Base-by-base conservation (phyloP, 768 basidiomycete species). In the Hypholoma fasciculare region DNA sequence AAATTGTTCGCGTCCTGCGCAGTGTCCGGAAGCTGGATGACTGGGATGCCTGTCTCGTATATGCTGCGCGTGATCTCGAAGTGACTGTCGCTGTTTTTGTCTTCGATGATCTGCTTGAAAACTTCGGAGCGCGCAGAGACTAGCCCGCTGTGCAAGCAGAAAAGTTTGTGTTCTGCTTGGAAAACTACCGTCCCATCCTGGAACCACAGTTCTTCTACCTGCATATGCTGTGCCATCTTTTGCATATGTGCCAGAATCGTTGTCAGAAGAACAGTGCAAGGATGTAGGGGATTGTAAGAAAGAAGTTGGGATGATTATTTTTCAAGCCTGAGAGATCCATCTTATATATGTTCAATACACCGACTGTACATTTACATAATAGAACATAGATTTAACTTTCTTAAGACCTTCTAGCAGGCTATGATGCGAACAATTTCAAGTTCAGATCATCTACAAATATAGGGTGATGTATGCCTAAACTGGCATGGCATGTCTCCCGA, bases 1-100 rank as follows among this genome's bases (percentile, higher is more conserved):
- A 69, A 67, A n/a, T 50, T 43, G 13, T 61, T 52, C 0, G 19
- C 46, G 17, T 60, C 58, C 8, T 55, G 14, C 0, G 51, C 47
- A 2, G 57, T 53, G 1, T 48, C 16, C 17, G 58, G 14, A 1
- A 62, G 39, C 39, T 36, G 46, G 14, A 62, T 48, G 4, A 55
- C 13, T 2, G 50, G 37, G n/a, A 27, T 14, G 1, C 49, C 53
- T 12, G 8, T 37, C 1, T 4, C 11, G 40, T 47, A 34, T 11
- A 36, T 4, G 27, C 34, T n/a, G 14, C 27, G n/a, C 7, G 17
- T 23, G 16, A 46, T 46, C 8, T 34, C 44, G 8, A 37, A 27
- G 4, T 17, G 9, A 7, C 16, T 26, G 12, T 44, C 58, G 6
- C 38, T 19, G 6, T 51, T 49, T 9, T 55, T 43, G 5, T 55